Evolutionary conservation across 2,329 filamentous ascomycete genomes (phyloP), one percentile per base, ranked within the genome.

Genomic region (Curvularia sp.): DNA sequence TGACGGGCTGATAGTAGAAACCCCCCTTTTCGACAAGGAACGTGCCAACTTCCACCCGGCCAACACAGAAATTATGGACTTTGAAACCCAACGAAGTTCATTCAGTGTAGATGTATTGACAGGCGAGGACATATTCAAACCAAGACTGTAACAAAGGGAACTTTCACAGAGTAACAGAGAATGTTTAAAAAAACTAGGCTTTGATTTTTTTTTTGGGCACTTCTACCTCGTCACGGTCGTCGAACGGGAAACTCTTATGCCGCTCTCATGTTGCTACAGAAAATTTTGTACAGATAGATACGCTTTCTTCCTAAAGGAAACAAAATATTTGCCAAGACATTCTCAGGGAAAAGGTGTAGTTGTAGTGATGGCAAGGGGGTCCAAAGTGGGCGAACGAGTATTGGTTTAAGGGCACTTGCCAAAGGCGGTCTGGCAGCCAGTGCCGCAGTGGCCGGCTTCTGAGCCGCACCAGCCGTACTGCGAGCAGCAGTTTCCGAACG

Each of bases 401-500:
- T 3, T 5, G 5, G 4, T 32, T 36, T 39, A 38, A 59, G 59
- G 39, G 63, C 73, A 76, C n/a, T 62, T 72, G 21, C 75, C 76
- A 46, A 75, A 78, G 9, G 28, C 58, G 7, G 66, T 56, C 46
- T 77, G 68, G 67, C 74, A 78, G 28, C 73, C 73, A 13, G 64
- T 66, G 21, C 60, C 68, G 60, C 74, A 77, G 60, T 76, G 65
- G 21, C 49, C 65, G 5, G 59, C 53, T 12, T 68, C 72, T 18
- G 66, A 64, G 18, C 73, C 74, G 55, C 81, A 83, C 61, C 69
- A 76, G 19, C 78, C 78, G 59, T 74, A 75, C 53, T 68, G 67
- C 10, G 75, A 79, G 72, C 81, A 83, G 72, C 81, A 82, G 62
- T 78, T 73, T 3, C 80, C 80, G 59, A 79, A 81, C 3, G 67